Conservation (phyloP, 225 moss, liverwort and hornwort genomes). For the Sphagnum tenellum region DNA sequence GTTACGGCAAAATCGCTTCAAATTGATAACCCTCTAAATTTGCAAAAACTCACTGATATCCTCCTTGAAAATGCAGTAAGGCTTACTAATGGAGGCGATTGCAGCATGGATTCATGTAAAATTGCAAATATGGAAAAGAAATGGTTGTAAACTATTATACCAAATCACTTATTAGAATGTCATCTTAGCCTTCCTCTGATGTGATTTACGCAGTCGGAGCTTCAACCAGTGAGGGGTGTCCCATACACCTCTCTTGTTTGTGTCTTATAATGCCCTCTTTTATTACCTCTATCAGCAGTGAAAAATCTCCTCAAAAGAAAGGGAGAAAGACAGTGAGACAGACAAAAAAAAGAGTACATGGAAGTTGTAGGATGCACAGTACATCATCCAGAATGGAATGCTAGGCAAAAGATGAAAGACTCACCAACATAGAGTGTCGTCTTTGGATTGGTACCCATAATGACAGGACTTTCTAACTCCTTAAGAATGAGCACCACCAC, state of each 20-base stretch:
- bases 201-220: no score
- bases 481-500: no score
- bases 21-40: no score
- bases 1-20: constrained; percentile 1
- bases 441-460: constrained; percentile 32
- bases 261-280: not conserved
- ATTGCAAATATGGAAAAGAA: not conserved
- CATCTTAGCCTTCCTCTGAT: no score
- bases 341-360: not conserved
- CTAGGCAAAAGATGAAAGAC: not conserved
- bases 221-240: not conserved
- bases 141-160: not conserved
- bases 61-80: no score
- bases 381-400: not conserved
- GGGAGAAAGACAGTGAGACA: no score
- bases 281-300: no score
- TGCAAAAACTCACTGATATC: not conserved
- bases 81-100: not conserved
- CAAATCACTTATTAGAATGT: not conserved
- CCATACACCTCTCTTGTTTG: not conserved
- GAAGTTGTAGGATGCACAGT: not conserved
- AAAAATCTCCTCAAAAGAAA: no score
- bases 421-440: constrained; percentile 51
- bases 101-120: no score
- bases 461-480: not conserved